Base-by-base conservation (phyloP, 768 basidiomycete species). In the Thelephora aurantiotincta region DNA sequence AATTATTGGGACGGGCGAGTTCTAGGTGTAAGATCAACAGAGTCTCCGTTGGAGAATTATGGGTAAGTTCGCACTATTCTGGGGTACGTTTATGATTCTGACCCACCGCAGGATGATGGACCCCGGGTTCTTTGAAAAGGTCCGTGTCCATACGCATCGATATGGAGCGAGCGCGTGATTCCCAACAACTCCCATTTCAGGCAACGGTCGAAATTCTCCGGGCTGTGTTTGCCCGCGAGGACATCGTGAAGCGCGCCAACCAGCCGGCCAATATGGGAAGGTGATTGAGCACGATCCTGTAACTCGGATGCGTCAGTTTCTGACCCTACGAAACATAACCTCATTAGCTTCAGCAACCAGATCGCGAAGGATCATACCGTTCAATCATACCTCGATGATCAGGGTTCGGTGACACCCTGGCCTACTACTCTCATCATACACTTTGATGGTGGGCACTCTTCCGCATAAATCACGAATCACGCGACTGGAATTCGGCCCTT, bases 331-430 rank as follows among this genome's bases (percentile, higher is more conserved):
- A 41, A 41, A 14, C 34, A 35, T 34, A 16, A n/a, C 18, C 22
- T 26, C 13, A 14, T 33, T 13, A 47, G 47, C 14, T 30, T 38
- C 16, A 50, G 20, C 38, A 19, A 33, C 11, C 22, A 45, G n/a
- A 43, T 43, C 11, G 20, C 22, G 13, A 13, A 33, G 18, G 47
- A 33, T 45, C 14, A 18, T n/a, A 7, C 16, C 35, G 20, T 16
- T n/a, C 13, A 18, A 14, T 22, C 45, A 19, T 55, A 53, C 36
- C 34, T 50, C 13, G 48, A 52, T 42, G 7, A 35, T 20, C 11
- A 44, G 13, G 54, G 51, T 16, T 22, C 34, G n/a, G 30, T 51
- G 5, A 48, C 52, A 14, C 54, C 54, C 20, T 55, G 52, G 52
- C 54, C 54, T 3, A 6, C 47, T 7, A 48, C 52, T 20, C 16